A percentile compares a stretch with the other conserved stretches of the same genome.
Evolutionary conservation across 78 protist species (phyloP).

Genomic region (Polysphondylium violaceum): DNA sequence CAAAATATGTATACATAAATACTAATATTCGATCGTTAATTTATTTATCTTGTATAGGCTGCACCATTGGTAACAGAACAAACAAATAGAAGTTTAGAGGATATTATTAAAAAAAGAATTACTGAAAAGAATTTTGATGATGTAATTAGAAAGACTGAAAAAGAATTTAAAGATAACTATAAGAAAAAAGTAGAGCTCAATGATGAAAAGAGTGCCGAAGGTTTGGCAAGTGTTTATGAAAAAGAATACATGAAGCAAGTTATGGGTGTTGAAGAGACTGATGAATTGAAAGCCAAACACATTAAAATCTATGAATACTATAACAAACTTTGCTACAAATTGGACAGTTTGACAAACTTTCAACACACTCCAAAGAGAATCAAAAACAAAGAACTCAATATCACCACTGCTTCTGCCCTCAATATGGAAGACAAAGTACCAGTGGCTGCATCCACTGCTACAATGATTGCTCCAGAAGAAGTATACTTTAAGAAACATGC

Average conservation of each 20-base stretch:
- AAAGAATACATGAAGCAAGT: conserved; percentile 62
- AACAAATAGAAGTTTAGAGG: conserved; percentile 56
- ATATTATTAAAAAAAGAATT: conserved; percentile 72
- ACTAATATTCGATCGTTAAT: background rate
- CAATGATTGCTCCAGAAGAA: conserved; percentile 81
- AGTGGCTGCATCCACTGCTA: conserved; percentile 34
- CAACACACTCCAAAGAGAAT: conserved; percentile 73
- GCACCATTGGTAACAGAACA: conserved; percentile 77
- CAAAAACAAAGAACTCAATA: conserved; percentile 9
- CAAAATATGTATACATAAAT: background rate
- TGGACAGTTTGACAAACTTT: conserved; percentile 77
- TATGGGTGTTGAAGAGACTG: conserved; percentile 61
- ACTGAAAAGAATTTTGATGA: conserved; percentile 72
- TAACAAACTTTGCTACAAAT: conserved; percentile 29
- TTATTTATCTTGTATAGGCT: background rate
- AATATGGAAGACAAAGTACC: conserved; percentile 81
- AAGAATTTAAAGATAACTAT: conserved; percentile 55
- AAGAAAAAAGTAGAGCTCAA: conserved; percentile 42
- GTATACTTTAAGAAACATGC: conserved; percentile 75
- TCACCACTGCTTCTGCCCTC: conserved; percentile 41
- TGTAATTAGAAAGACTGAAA: conserved; percentile 79
- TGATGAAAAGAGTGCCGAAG: conserved; percentile 71
- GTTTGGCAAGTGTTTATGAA: conserved; percentile 67
- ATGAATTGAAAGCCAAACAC: conserved; percentile 33
- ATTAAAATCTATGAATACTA: conserved; percentile 4